Percentiles rank a stretch among this genome's conserved stretches.
Evolutionary conservation across 345 rosid species (phyloP).

Genomic region (Leavenworthia alabamica): DNA sequence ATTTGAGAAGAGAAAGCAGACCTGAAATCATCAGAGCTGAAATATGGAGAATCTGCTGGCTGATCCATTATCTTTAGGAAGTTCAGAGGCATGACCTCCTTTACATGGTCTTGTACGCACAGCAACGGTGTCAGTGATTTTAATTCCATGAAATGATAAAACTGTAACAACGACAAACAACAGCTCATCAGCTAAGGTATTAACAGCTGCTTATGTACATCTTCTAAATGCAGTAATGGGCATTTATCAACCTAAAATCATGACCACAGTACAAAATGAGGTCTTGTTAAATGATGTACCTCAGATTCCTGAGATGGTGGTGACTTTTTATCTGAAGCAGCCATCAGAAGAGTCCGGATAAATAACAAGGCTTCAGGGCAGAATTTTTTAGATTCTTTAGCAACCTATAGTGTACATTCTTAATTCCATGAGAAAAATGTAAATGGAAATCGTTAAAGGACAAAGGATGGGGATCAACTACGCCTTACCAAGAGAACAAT

Average conservation of each 20-base stretch:
- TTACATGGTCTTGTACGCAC: slow-evolving; percentile 29
- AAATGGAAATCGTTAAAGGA: background rate
- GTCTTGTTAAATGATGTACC: slow-evolving; percentile 34
- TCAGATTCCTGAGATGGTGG: slow-evolving; percentile 44
- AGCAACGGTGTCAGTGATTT: slow-evolving; percentile 56
- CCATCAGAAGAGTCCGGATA: slow-evolving; percentile 55
- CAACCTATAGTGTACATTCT: slow-evolving; percentile 38
- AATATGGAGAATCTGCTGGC: slow-evolving; percentile 57
- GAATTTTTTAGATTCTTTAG: slow-evolving; percentile 65
- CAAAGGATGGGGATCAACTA: background rate
- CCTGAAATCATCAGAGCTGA: slow-evolving; percentile 79
- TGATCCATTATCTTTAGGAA: slow-evolving; percentile 51
- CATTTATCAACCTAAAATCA: background rate
- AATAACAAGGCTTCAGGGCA: slow-evolving; percentile 83
- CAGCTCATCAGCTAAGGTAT: slow-evolving; percentile 4
- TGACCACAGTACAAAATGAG: background rate
- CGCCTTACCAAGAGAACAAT: slow-evolving; percentile 67
- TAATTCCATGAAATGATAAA: slow-evolving; percentile 56
- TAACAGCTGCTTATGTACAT: background rate
- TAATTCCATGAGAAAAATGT: background rate
- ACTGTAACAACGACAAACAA: slow-evolving; percentile 40
- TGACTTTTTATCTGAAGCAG: slow-evolving; percentile 42
- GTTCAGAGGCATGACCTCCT: slow-evolving; percentile 58
- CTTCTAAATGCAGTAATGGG: background rate
- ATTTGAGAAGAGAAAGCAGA: slow-evolving; percentile 24